Conservation (phyloP, 768 basidiomycete species). For the Amanita pseudoporphyria region DNA sequence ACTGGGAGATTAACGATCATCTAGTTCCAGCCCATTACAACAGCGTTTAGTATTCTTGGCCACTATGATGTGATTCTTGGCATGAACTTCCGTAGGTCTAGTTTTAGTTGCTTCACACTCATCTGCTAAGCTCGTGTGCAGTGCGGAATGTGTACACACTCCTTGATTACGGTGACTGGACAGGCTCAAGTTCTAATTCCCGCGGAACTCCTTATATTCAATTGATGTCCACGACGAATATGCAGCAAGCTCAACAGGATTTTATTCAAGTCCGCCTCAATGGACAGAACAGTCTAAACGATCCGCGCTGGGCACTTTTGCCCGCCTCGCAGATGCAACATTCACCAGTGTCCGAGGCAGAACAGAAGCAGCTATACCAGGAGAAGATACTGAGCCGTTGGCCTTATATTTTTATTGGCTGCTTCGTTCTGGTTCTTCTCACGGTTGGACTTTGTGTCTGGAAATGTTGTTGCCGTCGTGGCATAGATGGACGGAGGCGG, state of each 20-base stretch:
- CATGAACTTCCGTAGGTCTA: conserved; percentile 61
- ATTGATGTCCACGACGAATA: conserved; percentile 49
- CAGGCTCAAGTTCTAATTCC: conserved; percentile 35
- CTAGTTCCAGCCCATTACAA: conserved; percentile 78
- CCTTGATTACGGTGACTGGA: conserved; percentile 64
- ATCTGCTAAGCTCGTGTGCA: conserved; percentile 16
- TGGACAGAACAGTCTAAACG: conserved; percentile 48
- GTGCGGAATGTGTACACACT: conserved; percentile 72
- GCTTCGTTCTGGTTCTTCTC: conserved; percentile 39
- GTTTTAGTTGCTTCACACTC: not conserved
- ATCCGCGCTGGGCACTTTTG: conserved; percentile 48
- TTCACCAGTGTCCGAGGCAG: conserved; percentile 53
- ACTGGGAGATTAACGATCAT: conserved; percentile 3
- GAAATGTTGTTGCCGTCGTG: conserved; percentile 45
- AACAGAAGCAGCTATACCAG: conserved; percentile 59
- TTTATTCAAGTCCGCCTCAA: conserved; percentile 54
- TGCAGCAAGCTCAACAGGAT: conserved; percentile 44
- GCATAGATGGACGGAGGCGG: conserved; percentile 12
- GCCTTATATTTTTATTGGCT: conserved; percentile 63
- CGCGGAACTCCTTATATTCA: conserved; percentile 59
- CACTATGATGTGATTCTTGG: conserved; percentile 79
- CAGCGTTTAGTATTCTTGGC: conserved; percentile 67
- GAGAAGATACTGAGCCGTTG: conserved; percentile 59
- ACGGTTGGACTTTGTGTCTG: conserved; percentile 42
- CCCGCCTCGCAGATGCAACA: conserved; percentile 46